These are phyloP conservation scores for Phaeosphaeria sp. DNA, from an alignment of 2,329 filamentous ascomycete species.

Conservation along the genomic window DNA sequence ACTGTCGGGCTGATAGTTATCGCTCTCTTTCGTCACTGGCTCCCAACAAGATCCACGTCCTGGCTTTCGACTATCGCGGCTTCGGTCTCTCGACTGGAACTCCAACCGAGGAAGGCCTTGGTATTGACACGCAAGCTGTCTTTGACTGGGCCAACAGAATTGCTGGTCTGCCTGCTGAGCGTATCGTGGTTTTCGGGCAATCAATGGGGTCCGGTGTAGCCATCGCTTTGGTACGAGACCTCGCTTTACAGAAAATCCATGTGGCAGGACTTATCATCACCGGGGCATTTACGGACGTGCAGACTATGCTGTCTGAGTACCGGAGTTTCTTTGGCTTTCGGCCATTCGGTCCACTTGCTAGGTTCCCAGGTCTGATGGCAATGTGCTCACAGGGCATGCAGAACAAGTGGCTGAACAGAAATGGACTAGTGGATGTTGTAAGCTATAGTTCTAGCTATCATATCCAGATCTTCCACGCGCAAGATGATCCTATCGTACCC, in stretches of 20 bases:
- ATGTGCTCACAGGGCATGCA: neutral
- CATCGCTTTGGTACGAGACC: slow-evolving; percentile 65
- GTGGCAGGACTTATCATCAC: slow-evolving; percentile 2
- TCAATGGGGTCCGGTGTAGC: slow-evolving; percentile 85
- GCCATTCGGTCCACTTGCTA: neutral
- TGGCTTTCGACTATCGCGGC: slow-evolving; percentile 88
- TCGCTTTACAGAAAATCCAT: neutral
- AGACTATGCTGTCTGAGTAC: slow-evolving; percentile 1
- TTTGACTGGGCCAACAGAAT: slow-evolving; percentile 73
- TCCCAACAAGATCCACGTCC: slow-evolving; percentile 61
- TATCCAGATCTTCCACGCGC: slow-evolving; percentile 2
- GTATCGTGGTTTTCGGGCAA: slow-evolving; percentile 81
- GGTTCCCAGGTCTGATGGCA: neutral
- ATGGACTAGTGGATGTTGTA: neutral
- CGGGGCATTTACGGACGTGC: slow-evolving; percentile 2
- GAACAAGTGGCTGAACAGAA: neutral
- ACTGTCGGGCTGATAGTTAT: slow-evolving; percentile 74
- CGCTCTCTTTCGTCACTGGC: slow-evolving; percentile 72
- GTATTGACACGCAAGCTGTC: slow-evolving; percentile 74
- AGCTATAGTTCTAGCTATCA: neutral
- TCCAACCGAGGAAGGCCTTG: slow-evolving; percentile 78
- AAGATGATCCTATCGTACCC: slow-evolving; percentile 3
- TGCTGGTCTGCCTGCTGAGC: slow-evolving; percentile 68
- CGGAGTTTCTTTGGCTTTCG: slow-evolving; percentile 1
- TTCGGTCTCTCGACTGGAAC: slow-evolving; percentile 79